phyloP scores from a whole-genome alignment of 2,329 filamentous ascomycete species.

The Fusarium tjaetaba region DNA sequence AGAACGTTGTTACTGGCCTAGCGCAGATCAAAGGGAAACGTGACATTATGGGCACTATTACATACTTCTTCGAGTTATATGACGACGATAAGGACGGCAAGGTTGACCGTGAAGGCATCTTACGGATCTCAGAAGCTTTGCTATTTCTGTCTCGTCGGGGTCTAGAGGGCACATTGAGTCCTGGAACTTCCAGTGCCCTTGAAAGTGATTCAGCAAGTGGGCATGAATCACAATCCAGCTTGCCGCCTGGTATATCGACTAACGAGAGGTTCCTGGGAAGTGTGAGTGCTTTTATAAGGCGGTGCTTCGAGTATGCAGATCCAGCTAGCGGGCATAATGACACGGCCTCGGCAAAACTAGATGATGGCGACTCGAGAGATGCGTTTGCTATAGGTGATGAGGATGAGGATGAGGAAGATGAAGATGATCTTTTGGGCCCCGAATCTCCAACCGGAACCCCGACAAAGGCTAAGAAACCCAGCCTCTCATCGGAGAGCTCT shows the following conservation, averaged over 20 bases:
- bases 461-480: conserved; percentile 55
- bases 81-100: conserved; percentile 91
- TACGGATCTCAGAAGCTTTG: conserved; percentile 92
- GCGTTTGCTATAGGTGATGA: conserved; percentile 83
- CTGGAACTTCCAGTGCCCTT: conserved; percentile 68
- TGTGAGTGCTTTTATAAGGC: conserved; percentile 92
- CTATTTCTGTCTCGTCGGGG: conserved; percentile 92
- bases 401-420: conserved; percentile 78
- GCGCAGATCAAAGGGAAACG: conserved; percentile 91
- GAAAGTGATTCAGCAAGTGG: conserved; percentile 50
- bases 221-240: conserved; percentile 50
- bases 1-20: conserved; percentile 91
- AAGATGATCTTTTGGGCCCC: conserved; percentile 69
- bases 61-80: conserved; percentile 97
- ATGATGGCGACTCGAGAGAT: conserved; percentile 45
- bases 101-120: conserved; percentile 93
- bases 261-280: conserved; percentile 93
- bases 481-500: conserved; percentile 51
- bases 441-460: conserved; percentile 58
- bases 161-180: conserved; percentile 77
- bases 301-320: conserved; percentile 98
- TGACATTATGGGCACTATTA: conserved; percentile 98
- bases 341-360: conserved; percentile 37
- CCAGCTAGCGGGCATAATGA: conserved; percentile 71
- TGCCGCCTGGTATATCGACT: conserved; percentile 65